These are phyloP conservation scores for Xylaria curta DNA, from an alignment of 495 filamentous ascomycete species.

Conservation along the genomic window DNA sequence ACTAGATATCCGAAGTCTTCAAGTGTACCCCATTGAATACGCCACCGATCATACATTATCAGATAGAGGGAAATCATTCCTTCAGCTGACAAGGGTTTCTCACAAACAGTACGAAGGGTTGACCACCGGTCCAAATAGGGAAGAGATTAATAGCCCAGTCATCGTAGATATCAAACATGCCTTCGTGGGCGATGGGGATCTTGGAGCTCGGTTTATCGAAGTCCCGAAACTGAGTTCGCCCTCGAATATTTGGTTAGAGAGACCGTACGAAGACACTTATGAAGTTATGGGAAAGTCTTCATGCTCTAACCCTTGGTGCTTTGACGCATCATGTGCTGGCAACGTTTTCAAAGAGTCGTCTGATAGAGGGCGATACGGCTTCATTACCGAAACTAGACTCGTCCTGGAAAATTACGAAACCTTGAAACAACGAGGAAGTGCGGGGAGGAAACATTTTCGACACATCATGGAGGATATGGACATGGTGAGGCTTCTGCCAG, in stretches of 20 bases:
- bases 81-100: not conserved
- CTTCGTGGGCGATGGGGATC: not conserved
- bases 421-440: not conserved
- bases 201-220: not conserved
- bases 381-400: not conserved
- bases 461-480: not conserved
- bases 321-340: not conserved
- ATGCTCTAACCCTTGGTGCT: not conserved
- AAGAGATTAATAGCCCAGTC: not conserved
- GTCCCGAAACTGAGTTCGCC: not conserved
- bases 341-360: too few relatives aligned
- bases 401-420: not conserved
- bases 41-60: not conserved
- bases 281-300: not conserved
- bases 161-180: not conserved
- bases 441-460: not conserved
- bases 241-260: too few relatives aligned
- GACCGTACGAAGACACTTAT: too few relatives aligned
- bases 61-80: not conserved
- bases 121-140: not conserved
- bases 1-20: not conserved
- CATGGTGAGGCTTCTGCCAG: not conserved
- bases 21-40: not conserved
- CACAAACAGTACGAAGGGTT: not conserved
- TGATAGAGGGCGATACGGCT: rapidly evolving